These are phyloP conservation scores for Calycina marina DNA, from an alignment of 2,329 filamentous ascomycete genomes.

Conservation along the genomic window DNA sequence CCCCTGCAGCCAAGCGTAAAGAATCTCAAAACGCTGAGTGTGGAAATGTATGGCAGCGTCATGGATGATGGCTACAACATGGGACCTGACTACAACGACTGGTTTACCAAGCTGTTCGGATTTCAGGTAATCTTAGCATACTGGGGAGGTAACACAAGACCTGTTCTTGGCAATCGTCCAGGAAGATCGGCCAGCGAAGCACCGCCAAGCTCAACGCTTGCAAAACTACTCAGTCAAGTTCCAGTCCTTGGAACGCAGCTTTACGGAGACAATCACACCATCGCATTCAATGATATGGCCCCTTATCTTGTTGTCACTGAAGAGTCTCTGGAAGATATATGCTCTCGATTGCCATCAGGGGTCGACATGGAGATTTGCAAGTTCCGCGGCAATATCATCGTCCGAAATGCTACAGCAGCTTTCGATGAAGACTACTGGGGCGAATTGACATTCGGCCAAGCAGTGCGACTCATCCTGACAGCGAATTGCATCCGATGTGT, in stretches of 20 bases:
- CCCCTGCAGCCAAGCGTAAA: conserved; percentile 41
- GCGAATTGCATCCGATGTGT: conserved; percentile 56
- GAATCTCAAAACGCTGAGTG: conserved; percentile 28
- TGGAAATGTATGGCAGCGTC: conserved; percentile 45
- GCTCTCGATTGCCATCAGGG: conserved; percentile 33
- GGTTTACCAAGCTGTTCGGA: conserved; percentile 55
- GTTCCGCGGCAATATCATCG: conserved; percentile 60
- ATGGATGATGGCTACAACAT: conserved; percentile 46
- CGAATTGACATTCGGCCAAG: conserved; percentile 33
- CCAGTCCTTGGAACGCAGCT: conserved; percentile 11
- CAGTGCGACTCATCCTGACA: conserved; percentile 36
- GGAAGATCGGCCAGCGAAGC: conserved; percentile 9
- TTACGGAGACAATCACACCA: conserved; percentile 26
- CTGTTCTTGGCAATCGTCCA: conserved; percentile 37
- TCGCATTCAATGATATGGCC: conserved; percentile 62
- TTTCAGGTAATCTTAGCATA: conserved; percentile 47
- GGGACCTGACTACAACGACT: conserved; percentile 42
- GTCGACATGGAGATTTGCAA: conserved; percentile 47
- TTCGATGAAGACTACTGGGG: conserved; percentile 66
- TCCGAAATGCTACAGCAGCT: conserved; percentile 37
- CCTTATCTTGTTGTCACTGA: conserved; percentile 60
- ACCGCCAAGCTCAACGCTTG: conserved; percentile 4
- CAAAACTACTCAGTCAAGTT: conserved; percentile 9
- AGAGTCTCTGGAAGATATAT: conserved; percentile 55
- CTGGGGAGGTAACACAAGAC: conserved; percentile 44